A percentile compares a stretch with the other conserved stretches of the same genome.
Conservation (phyloP, 768 basidiomycete genomes). For the Termitomyces sp. region DNA sequence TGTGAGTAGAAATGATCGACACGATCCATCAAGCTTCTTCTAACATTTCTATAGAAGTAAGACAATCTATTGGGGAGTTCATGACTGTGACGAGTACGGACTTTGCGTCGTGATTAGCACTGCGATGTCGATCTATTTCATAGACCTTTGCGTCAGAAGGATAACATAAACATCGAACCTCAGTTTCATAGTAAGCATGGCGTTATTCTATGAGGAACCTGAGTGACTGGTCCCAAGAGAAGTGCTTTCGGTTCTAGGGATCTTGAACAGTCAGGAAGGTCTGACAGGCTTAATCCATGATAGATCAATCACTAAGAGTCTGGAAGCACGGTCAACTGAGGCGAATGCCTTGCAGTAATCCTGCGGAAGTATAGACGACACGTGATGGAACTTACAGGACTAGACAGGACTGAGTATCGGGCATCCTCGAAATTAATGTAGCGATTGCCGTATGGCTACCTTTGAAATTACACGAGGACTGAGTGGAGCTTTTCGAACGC, state of each 20-base stretch:
- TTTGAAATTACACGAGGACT: too few species aligned
- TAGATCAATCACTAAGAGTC: not conserved
- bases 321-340: not conserved
- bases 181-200: not conserved
- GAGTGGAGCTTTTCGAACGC: not conserved
- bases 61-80: not conserved
- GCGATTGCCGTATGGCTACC: too few species aligned
- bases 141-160: not conserved
- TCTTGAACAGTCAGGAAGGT: too few species aligned
- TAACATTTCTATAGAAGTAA: not conserved
- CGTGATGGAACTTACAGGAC: not conserved
- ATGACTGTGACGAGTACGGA: not conserved
- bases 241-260: too few species aligned
- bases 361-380: not conserved
- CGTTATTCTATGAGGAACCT: not conserved
- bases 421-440: not conserved
- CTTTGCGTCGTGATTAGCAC: not conserved
- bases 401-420: too few species aligned
- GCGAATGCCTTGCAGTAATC: not conserved
- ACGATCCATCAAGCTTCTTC: not conserved
- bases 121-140: not conserved
- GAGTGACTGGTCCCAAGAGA: not conserved
- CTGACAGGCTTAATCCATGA: not conserved
- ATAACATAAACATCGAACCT: not conserved
- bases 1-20: slow-evolving; percentile 5